Evolutionary conservation across 2,329 filamentous ascomycete genomes (phyloP), one percentile per base, ranked within the genome.

Genomic region (Trichophyton equinum): DNA sequence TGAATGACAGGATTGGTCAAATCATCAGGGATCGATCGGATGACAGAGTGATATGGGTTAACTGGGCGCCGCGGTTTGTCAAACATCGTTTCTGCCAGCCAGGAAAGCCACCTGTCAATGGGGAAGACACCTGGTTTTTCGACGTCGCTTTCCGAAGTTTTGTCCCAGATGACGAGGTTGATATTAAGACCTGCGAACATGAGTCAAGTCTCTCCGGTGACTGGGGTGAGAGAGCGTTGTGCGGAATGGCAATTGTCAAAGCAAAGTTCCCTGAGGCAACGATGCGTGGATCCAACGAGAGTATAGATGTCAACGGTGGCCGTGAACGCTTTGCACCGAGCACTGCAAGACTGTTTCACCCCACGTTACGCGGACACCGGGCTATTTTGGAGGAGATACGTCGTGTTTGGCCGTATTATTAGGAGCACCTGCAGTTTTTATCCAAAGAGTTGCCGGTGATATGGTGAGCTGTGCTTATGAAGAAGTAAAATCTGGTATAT

Each of bases 1-100:
- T 70, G 49, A 70, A 70, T 56, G 65, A 65, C 20, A 64, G 65
- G 53, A 68, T 70, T 25, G 60, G 61, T 30, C 63, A 65, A 8
- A 66, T 65, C 15, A 66, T 68, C 27, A 60, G 64, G 27, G 62
- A 61, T n/a, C 61, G 64, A 36, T 63, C 62, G 4, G 68, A 67
- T 15, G 60, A 63, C 5, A 58, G 60, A 30, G 58, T 64, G 4
- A 51, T 64, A 30, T 70, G 66, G 60, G 64, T 70, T 27, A 65
- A 70, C 55, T 66, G 68, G 38, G 67, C 68, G 57, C 38, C 36
- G 1, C 60, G 62, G 13, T 70, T 68, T 46, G 63, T 67, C 30
- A 64, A 63, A 7, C 68, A 70, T 61, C 63, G 68, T 4, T 70
- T 70, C 60, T 70, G 68, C 57, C 67, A 66, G 27, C 62, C 62